Conservation (phyloP, 1,139 yeast genomes). For the Kodamaea ohmeri region DNA sequence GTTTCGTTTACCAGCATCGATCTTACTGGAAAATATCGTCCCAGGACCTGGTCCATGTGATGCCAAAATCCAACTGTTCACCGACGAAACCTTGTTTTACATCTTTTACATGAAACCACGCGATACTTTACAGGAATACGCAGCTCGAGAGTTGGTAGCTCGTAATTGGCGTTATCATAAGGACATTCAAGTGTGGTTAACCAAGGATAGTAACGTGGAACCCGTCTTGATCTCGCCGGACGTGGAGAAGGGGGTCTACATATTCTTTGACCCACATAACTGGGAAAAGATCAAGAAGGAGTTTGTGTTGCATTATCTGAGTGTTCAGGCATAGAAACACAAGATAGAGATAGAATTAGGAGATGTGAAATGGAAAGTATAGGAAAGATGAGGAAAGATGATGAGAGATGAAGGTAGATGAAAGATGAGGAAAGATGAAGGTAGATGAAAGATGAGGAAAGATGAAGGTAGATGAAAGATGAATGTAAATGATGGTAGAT, state of each 20-base stretch:
- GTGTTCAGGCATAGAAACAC: slow-evolving; percentile 49
- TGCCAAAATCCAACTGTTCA: slow-evolving; percentile 68
- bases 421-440: too few relatives aligned
- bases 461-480: too few relatives aligned
- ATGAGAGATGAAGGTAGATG: neutral
- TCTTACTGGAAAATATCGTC: slow-evolving; percentile 43
- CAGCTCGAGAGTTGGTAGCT: slow-evolving; percentile 83
- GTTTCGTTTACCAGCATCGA: slow-evolving; percentile 58
- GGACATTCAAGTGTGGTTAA: slow-evolving; percentile 92
- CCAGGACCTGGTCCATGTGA: slow-evolving; percentile 46
- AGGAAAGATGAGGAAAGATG: neutral
- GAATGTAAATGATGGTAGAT: too few relatives aligned
- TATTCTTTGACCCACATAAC: slow-evolving; percentile 91
- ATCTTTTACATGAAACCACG: slow-evolving; percentile 93
- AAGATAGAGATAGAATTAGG: too few relatives aligned
- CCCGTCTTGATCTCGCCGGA: slow-evolving; percentile 82
- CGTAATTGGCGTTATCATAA: slow-evolving; percentile 98
- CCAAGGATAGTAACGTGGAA: slow-evolving; percentile 88
- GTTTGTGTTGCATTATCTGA: slow-evolving; percentile 64
- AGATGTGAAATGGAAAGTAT: neutral
- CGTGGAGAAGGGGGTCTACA: slow-evolving; percentile 93
- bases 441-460: too few relatives aligned
- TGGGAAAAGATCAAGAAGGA: slow-evolving; percentile 95
- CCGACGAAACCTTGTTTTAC: slow-evolving; percentile 91
- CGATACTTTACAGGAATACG: slow-evolving; percentile 89